Conservation (phyloP, 129 eudicot genomes). For the Arctium minus region DNA sequence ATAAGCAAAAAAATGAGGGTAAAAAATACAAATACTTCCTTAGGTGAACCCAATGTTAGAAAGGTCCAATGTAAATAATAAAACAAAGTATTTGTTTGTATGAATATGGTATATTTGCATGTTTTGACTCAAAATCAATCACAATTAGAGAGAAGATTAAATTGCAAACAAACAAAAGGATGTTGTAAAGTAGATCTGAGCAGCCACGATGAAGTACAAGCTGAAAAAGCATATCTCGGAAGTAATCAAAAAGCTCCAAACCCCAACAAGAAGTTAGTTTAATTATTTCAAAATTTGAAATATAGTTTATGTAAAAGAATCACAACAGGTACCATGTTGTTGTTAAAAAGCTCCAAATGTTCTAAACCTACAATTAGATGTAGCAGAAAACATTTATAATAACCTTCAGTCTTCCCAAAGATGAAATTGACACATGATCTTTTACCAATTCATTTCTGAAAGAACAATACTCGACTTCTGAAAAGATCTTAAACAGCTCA, state of each 20-base stretch:
- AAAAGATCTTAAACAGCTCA: not conserved
- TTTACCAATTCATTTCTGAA: not conserved
- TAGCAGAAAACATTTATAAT: not conserved
- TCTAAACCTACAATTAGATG: not conserved
- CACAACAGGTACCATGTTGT: not conserved
- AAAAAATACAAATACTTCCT: not conserved
- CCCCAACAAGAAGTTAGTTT: not conserved
- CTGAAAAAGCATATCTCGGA: not conserved
- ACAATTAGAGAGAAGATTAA: not conserved
- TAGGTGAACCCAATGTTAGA: not conserved
- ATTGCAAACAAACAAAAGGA: not conserved
- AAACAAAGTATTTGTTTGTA: not conserved
- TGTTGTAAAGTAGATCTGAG: not conserved
- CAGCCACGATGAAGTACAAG: not conserved
- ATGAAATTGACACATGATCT: not conserved
- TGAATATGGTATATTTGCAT: not conserved
- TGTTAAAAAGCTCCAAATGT: not conserved
- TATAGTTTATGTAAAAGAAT: not conserved
- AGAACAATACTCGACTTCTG: not conserved
- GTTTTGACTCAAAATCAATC: not conserved
- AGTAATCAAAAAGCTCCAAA: not conserved
- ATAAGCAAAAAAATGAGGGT: not conserved
- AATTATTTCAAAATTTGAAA: not conserved
- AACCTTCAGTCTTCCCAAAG: not conserved
- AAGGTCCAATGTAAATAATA: not conserved